Percentiles rank a stretch among this genome's conserved stretches.
These are phyloP conservation scores for Mantamonas sphyraenae DNA, from an alignment of 78 protist species.

Conservation along the genomic window DNA sequence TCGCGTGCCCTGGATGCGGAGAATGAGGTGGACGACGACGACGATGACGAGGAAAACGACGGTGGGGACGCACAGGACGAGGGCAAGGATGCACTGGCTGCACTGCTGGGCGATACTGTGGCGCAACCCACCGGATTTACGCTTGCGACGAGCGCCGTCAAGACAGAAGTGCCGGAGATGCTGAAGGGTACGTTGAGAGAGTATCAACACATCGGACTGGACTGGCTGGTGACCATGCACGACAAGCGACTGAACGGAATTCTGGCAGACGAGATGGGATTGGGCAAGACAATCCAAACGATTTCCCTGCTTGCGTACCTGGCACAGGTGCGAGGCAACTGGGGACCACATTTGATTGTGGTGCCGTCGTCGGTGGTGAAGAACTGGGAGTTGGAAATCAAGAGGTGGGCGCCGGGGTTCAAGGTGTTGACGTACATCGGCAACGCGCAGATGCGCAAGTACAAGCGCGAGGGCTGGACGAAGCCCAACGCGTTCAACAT, in stretches of 20 bases:
- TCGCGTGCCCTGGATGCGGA: neutral
- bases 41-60: neutral
- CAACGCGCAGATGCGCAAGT: slow-evolving; percentile 60
- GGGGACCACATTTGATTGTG: slow-evolving; percentile 93
- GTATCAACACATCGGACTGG: slow-evolving; percentile 85
- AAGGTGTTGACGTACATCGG: slow-evolving; percentile 85
- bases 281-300: slow-evolving; percentile 86
- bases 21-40: neutral
- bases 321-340: slow-evolving; percentile 59
- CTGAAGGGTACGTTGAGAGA: slow-evolving; percentile 63
- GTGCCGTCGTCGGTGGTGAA: slow-evolving; percentile 77
- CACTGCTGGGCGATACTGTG: neutral
- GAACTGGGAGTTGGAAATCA: slow-evolving; percentile 90
- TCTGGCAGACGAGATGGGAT: slow-evolving; percentile 94
- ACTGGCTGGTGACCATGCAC: slow-evolving; percentile 81
- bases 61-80: neutral
- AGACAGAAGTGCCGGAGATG: slow-evolving; percentile 63
- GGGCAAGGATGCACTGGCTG: neutral
- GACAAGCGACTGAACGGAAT: slow-evolving; percentile 79
- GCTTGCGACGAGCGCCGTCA: slow-evolving; percentile 48
- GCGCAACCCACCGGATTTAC: slow-evolving; percentile 60
- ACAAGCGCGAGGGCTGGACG: slow-evolving; percentile 78
- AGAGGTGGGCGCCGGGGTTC: slow-evolving; percentile 83
- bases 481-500: slow-evolving; percentile 70
- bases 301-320: slow-evolving; percentile 85